Conservation (phyloP, 2,329 filamentous ascomycete genomes). For the Alternaria alternata region DNA sequence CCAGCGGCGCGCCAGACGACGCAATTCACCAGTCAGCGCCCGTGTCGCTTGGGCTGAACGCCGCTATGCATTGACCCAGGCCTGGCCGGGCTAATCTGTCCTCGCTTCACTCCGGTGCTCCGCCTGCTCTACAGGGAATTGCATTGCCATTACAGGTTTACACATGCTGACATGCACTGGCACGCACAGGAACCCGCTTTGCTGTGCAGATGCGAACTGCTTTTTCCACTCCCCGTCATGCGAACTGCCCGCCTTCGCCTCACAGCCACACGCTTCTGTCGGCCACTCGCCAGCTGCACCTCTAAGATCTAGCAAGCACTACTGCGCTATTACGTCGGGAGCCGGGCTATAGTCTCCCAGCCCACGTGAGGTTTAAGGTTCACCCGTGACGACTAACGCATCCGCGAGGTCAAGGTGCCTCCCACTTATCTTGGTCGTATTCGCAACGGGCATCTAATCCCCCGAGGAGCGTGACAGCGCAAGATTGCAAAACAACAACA, state of each 20-base stretch:
- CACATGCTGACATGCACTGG: background rate
- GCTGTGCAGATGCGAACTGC: background rate
- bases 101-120: slow-evolving; percentile 16
- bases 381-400: background rate
- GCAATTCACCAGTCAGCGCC: slow-evolving; percentile 34
- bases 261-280: background rate
- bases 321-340: slow-evolving; percentile 14
- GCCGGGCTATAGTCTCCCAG: background rate
- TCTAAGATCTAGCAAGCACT: background rate
- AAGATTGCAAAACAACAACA: slow-evolving; percentile 3
- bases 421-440: background rate
- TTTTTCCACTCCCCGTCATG: background rate
- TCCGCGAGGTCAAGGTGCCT: background rate
- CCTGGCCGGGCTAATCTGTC: slow-evolving; percentile 7
- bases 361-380: slow-evolving; percentile 7
- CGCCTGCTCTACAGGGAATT: slow-evolving; percentile 1
- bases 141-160: background rate
- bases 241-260: slow-evolving; percentile 2
- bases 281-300: background rate
- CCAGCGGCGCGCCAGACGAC: slow-evolving; percentile 32
- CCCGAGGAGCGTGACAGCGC: background rate
- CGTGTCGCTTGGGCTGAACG: slow-evolving; percentile 6
- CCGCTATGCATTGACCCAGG: slow-evolving; percentile 13
- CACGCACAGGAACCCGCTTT: slow-evolving; percentile 2
- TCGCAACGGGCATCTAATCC: background rate